Evolutionary conservation across 169 alveolate genomes (phyloP).

Genomic region (Cryptosporidium muris): DNA sequence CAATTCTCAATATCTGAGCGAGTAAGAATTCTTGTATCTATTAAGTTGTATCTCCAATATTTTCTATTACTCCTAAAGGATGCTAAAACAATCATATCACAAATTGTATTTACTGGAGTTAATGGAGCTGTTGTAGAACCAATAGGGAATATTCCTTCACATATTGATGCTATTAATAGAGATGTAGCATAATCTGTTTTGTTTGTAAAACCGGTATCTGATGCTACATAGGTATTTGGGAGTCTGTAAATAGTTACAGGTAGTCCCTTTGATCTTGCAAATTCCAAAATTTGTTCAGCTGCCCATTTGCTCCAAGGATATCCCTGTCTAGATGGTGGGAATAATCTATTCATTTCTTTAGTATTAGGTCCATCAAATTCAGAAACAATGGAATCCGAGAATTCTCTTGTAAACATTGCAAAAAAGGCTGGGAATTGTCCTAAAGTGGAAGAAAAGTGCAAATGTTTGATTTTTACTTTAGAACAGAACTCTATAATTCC

Average conservation of each 20-base stretch:
- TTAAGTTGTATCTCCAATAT: slow-evolving; percentile 76
- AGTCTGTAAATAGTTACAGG: slow-evolving; percentile 77
- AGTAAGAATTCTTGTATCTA: slow-evolving; percentile 75
- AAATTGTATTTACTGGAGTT: slow-evolving; percentile 77
- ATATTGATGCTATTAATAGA: slow-evolving; percentile 74
- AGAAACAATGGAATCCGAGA: slow-evolving; percentile 52
- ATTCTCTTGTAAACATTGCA: slow-evolving; percentile 75
- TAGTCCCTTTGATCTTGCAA: slow-evolving; percentile 74
- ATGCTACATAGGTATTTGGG: slow-evolving; percentile 79
- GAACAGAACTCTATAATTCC: slow-evolving; percentile 75
- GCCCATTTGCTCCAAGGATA: slow-evolving; percentile 82
- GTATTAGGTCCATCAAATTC: slow-evolving; percentile 75
- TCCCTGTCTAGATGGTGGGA: slow-evolving; percentile 76
- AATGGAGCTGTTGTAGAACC: slow-evolving; percentile 80
- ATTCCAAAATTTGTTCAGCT: slow-evolving; percentile 75
- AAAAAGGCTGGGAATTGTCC: slow-evolving; percentile 80
- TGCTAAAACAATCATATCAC: slow-evolving; percentile 76
- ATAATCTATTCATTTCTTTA: slow-evolving; percentile 76
- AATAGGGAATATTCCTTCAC: slow-evolving; percentile 78
- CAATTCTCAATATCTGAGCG: slow-evolving; percentile 73
- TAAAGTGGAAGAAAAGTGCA: slow-evolving; percentile 78
- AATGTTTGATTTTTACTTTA: slow-evolving; percentile 70
- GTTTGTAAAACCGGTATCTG: slow-evolving; percentile 78
- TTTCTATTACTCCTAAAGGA: slow-evolving; percentile 72
- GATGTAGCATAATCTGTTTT: slow-evolving; percentile 79